Conservation (phyloP, 208 protist species). For the Leishmania gerbilli region DNA sequence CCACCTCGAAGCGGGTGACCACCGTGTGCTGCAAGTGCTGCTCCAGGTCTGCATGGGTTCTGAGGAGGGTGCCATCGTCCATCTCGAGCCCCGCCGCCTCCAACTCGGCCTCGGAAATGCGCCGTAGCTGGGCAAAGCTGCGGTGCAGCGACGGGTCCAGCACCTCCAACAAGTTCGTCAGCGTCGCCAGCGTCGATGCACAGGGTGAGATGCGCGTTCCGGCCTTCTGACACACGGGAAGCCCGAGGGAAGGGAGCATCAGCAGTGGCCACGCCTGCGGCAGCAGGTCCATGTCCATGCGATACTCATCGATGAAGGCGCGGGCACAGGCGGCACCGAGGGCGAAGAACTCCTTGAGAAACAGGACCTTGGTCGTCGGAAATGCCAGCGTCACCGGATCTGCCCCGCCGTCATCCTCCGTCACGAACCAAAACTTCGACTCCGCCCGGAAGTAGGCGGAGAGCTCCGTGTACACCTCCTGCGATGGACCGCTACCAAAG, state of each 20-base stretch:
- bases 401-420: conserved; percentile 51
- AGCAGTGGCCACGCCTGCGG: conserved; percentile 65
- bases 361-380: conserved; percentile 50
- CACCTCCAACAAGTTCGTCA: conserved; percentile 37
- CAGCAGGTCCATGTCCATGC: conserved; percentile 59
- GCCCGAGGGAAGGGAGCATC: conserved; percentile 19
- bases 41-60: conserved; percentile 14
- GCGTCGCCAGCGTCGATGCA: neutral
- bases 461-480: conserved; percentile 86
- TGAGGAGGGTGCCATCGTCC: conserved; percentile 41
- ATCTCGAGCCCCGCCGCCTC: conserved; percentile 58
- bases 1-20: conserved; percentile 39
- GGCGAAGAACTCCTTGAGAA: conserved; percentile 67
- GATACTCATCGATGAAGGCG: conserved; percentile 79
- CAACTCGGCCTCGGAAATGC: conserved; percentile 42
- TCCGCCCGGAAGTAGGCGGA: conserved; percentile 42
- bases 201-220: neutral
- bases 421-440: conserved; percentile 58
- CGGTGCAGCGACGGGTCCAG: conserved; percentile 56
- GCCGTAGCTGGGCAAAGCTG: conserved; percentile 50
- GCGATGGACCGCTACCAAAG: conserved; percentile 83
- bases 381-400: conserved; percentile 41
- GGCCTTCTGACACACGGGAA: conserved; percentile 2
- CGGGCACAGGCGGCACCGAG: conserved; percentile 69
- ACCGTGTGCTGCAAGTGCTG: conserved; percentile 29